These are phyloP conservation scores for Aschersonia sp. DNA, from an alignment of 2,329 filamentous ascomycete species.

Conservation along the genomic window DNA sequence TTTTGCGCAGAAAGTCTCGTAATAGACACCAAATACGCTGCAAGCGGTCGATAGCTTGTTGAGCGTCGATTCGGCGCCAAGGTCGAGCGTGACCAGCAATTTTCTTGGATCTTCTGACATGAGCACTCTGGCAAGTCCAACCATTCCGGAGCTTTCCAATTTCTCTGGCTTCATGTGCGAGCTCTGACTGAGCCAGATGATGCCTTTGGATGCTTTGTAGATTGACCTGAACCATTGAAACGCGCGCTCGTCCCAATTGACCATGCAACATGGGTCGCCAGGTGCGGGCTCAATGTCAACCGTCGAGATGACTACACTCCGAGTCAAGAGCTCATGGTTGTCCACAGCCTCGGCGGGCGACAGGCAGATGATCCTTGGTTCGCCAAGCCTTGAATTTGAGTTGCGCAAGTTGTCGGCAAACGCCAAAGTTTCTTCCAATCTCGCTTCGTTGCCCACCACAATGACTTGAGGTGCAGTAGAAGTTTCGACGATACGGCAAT, in stretches of 20 bases:
- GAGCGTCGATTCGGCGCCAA: conserved; percentile 12
- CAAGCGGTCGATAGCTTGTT: conserved; percentile 3
- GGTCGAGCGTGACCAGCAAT: conserved; percentile 27
- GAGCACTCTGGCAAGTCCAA: conserved; percentile 31
- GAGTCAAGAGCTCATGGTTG: background rate
- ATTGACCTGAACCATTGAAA: conserved; percentile 28
- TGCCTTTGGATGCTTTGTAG: conserved; percentile 17
- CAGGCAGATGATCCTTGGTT: too few species aligned
- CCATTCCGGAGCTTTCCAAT: conserved; percentile 23
- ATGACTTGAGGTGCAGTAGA: too few species aligned
- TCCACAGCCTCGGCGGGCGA: background rate
- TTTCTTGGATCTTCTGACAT: conserved; percentile 33
- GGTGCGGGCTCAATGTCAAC: conserved; percentile 21
- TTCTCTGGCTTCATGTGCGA: conserved; percentile 20
- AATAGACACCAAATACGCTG: conserved; percentile 13
- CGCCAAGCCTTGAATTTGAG: too few species aligned
- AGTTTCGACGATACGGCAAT: too few species aligned
- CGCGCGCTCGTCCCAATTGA: conserved; percentile 20
- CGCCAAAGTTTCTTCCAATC: too few species aligned
- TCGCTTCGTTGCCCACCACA: too few species aligned
- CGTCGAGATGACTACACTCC: conserved; percentile 28
- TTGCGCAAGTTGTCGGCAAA: too few species aligned
- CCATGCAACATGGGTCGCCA: conserved; percentile 14
- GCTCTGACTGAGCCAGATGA: conserved; percentile 33
- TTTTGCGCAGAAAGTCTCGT: conserved; percentile 8